These are phyloP conservation scores for Stachybotrys elegans DNA, from an alignment of 2,329 filamentous ascomycete genomes.

Conservation along the genomic window DNA sequence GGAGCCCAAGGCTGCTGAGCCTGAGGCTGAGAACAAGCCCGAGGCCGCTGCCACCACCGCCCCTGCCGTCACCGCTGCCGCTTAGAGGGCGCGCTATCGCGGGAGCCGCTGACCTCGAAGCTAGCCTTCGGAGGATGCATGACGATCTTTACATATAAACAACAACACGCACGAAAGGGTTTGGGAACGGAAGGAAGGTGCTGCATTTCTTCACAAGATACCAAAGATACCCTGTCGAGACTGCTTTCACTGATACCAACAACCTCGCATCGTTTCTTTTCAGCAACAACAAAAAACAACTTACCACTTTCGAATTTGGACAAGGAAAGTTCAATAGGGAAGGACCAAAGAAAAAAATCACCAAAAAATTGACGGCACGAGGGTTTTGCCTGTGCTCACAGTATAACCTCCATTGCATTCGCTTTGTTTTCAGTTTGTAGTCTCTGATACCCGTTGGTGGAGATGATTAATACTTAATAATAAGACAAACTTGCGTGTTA, in stretches of 20 bases:
- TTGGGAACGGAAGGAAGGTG: conserved; percentile 43
- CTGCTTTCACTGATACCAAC: conserved; percentile 40
- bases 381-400: conserved; percentile 13
- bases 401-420: conserved; percentile 14
- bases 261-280: conserved; percentile 20
- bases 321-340: too few species aligned
- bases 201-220: conserved; percentile 49
- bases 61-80: conserved; percentile 46
- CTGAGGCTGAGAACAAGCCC: conserved; percentile 36
- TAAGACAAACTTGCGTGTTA: conserved; percentile 24
- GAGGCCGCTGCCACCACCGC: conserved; percentile 34
- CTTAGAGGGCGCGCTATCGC: conserved; percentile 32
- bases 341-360: too few species aligned
- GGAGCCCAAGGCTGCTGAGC: conserved; percentile 14
- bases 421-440: conserved; percentile 21
- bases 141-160: conserved; percentile 13
- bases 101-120: conserved; percentile 18
- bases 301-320: too few species aligned
- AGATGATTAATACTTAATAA: conserved; percentile 41
- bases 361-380: conserved; percentile 20
- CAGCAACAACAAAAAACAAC: too few species aligned
- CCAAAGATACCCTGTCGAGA: conserved; percentile 51
- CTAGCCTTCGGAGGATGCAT: background rate
- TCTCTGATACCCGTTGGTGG: conserved; percentile 35
- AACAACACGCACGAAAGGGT: conserved; percentile 32